Percentiles rank a stretch among this genome's conserved stretches.
These are phyloP conservation scores for Elsinoe ampelina DNA, from an alignment of 2,329 filamentous ascomycete species.

Conservation along the genomic window DNA sequence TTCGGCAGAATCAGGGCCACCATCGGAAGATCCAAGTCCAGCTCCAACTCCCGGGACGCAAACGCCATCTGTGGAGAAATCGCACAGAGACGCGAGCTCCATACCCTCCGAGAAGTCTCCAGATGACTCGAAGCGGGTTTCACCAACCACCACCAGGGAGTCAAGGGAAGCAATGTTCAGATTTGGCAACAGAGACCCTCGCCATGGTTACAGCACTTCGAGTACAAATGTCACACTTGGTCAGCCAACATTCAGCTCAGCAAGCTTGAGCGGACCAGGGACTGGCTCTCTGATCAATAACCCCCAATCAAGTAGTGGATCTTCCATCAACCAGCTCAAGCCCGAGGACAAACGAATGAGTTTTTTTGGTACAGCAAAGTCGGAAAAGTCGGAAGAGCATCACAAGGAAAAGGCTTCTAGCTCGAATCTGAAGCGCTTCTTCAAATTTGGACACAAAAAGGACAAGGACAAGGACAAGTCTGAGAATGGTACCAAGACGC, in stretches of 20 bases:
- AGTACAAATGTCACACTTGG: constrained; percentile 32
- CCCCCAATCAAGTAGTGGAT: constrained; percentile 14
- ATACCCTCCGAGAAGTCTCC: constrained; percentile 46
- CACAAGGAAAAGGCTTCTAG: constrained; percentile 57
- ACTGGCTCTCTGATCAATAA: constrained; percentile 9
- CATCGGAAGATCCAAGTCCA: constrained; percentile 53
- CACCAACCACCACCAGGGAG: constrained; percentile 55
- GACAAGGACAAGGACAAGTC: constrained; percentile 46
- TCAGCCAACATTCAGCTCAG: constrained; percentile 5
- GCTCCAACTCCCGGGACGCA: constrained; percentile 45
- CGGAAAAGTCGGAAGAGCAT: constrained; percentile 40
- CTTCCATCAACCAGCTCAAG: constrained; percentile 17
- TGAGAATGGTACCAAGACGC: constrained; percentile 29
- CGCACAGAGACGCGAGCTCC: background rate
- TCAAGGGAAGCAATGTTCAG: constrained; percentile 74
- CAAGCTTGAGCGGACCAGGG: constrained; percentile 4
- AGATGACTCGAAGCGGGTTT: constrained; percentile 67
- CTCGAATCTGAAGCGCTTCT: constrained; percentile 93
- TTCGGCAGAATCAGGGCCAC: constrained; percentile 43
- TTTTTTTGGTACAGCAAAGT: constrained; percentile 45
- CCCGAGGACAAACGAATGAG: constrained; percentile 43
- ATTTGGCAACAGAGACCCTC: constrained; percentile 66
- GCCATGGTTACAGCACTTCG: constrained; percentile 37
- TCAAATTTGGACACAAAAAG: constrained; percentile 61
- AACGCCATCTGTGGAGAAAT: constrained; percentile 29